These are phyloP conservation scores for Calvatia gigantea DNA, from an alignment of 768 basidiomycete species.

Conservation along the genomic window DNA sequence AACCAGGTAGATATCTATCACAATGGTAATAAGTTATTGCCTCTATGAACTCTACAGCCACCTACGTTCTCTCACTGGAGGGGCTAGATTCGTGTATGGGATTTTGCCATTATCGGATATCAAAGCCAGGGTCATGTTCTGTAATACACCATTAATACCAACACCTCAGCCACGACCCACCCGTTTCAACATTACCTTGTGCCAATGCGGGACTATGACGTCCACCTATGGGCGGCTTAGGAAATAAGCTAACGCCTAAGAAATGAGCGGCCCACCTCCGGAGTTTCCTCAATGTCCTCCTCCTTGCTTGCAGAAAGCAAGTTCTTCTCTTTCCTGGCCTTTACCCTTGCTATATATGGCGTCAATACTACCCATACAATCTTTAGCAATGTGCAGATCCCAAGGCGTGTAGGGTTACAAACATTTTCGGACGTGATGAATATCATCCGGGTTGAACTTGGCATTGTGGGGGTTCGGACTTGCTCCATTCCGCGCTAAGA, in stretches of 20 bases:
- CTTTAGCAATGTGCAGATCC: neutral
- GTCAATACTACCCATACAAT: constrained; percentile 61
- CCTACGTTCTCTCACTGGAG: constrained; percentile 61
- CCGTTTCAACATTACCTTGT: constrained; percentile 41
- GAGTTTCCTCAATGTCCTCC: constrained; percentile 34
- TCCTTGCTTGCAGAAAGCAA: constrained; percentile 51
- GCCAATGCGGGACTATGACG: constrained; percentile 81
- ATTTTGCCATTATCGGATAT: constrained; percentile 66
- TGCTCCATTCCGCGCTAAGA: constrained; percentile 62
- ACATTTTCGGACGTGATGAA: constrained; percentile 79
- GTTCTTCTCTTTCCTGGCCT: constrained; percentile 79
- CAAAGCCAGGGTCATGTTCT: constrained; percentile 88
- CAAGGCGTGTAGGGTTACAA: constrained; percentile 22
- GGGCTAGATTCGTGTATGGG: constrained; percentile 51
- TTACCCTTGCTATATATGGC: constrained; percentile 72
- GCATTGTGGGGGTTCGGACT: constrained; percentile 60
- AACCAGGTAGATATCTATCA: constrained; percentile 61
- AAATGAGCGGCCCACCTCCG: constrained; percentile 40
- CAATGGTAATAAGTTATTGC: constrained; percentile 5
- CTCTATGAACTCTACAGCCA: constrained; percentile 14
- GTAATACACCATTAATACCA: constrained; percentile 9
- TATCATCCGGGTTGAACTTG: constrained; percentile 47
- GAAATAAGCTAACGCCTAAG: neutral
- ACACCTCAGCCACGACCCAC: neutral
- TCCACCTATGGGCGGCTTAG: constrained; percentile 34